These are phyloP conservation scores for Penicillium cinerascens DNA, from an alignment of 495 filamentous ascomycete species.

Conservation along the genomic window DNA sequence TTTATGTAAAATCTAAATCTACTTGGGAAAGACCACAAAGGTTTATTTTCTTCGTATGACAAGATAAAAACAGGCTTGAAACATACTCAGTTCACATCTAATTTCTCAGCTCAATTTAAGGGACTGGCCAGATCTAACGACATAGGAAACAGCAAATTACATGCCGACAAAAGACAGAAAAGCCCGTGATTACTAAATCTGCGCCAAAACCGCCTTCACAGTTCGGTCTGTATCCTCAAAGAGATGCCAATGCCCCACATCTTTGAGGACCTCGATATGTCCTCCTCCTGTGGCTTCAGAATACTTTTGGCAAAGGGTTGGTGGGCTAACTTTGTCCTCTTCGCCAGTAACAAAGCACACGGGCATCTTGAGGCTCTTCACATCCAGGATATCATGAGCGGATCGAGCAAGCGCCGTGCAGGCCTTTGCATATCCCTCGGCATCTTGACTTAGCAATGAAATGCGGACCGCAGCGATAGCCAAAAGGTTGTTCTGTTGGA, in stretches of 20 bases:
- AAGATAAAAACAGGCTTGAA: too few species aligned
- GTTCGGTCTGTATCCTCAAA: slow-evolving; percentile 14
- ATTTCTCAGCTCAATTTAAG: too few species aligned
- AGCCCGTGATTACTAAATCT: not conserved
- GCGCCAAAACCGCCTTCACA: slow-evolving; percentile 10
- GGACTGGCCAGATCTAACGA: too few species aligned
- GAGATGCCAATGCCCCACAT: slow-evolving; percentile 20
- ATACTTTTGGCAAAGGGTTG: slow-evolving; percentile 10
- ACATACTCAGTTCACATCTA: too few species aligned
- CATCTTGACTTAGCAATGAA: slow-evolving; percentile 42
- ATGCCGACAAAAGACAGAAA: too few species aligned
- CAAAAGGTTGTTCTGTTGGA: slow-evolving; percentile 34
- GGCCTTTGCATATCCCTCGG: slow-evolving; percentile 54
- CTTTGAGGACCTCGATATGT: slow-evolving; percentile 4
- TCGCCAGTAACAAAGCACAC: slow-evolving; percentile 39
- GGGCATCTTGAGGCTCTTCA: slow-evolving; percentile 21
- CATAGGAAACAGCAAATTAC: too few species aligned
- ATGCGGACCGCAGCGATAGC: slow-evolving; percentile 35
- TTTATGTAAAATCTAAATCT: too few species aligned
- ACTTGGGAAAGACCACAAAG: too few species aligned
- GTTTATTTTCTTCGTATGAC: too few species aligned
- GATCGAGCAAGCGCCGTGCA: slow-evolving; percentile 47
- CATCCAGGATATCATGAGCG: slow-evolving; percentile 19
- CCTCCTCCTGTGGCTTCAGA: slow-evolving; percentile 6
- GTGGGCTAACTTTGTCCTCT: slow-evolving; percentile 36